Conservation (phyloP, 2,329 filamentous ascomycete genomes). For the Epichloe baconii region DNA sequence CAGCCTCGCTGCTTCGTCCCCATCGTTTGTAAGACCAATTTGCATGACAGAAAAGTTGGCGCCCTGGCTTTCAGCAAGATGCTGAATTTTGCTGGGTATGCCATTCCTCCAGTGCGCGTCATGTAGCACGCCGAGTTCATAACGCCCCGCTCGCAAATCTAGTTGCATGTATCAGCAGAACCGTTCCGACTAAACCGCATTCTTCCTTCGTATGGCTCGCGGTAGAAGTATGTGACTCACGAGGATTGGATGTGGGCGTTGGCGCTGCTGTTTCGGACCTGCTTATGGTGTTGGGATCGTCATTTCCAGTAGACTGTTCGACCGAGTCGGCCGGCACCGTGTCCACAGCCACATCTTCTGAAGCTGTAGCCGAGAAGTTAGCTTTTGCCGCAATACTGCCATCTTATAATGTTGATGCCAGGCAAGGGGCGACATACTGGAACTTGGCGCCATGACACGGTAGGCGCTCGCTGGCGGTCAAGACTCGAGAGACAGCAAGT, state of each 20-base stretch:
- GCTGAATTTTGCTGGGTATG: slow-evolving; percentile 49
- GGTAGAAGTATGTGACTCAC: neutral
- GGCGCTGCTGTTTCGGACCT: neutral
- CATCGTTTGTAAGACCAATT: slow-evolving; percentile 38
- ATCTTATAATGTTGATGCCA: neutral
- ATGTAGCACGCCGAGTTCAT: slow-evolving; percentile 3
- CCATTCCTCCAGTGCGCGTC: slow-evolving; percentile 35
- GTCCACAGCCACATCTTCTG: neutral
- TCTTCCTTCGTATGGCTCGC: neutral
- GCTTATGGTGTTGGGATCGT: neutral
- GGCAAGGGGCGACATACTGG: neutral
- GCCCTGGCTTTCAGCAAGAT: slow-evolving; percentile 40
- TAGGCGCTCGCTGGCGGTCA: neutral
- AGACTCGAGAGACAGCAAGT: neutral
- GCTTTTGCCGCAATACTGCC: neutral
- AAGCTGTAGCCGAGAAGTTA: neutral
- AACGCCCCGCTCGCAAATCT: neutral
- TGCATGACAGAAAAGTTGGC: slow-evolving; percentile 53
- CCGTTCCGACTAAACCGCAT: neutral
- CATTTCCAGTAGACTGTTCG: neutral
- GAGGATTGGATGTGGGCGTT: neutral
- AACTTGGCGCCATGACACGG: neutral
- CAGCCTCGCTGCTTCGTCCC: slow-evolving; percentile 43
- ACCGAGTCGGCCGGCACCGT: neutral
- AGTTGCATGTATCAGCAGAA: neutral